Base-by-base conservation (phyloP, 352 stramenopile species). In the Phytophthora ohioensis region DNA sequence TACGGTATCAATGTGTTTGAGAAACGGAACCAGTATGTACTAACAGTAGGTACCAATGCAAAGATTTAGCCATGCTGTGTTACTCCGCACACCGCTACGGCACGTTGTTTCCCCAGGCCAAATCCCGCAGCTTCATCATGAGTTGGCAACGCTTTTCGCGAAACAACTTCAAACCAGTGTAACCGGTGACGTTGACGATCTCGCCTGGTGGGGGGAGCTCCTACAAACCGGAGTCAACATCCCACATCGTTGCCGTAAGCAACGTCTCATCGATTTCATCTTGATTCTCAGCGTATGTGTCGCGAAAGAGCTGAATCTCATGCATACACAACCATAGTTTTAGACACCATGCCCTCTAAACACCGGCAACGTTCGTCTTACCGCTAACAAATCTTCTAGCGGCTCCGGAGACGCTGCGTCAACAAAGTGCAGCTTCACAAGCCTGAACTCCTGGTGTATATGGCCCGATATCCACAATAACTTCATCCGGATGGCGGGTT, bases 211-310 rank as follows among this genome's bases (percentile, higher is more conserved):
- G n/a, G n/a, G n/a, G n/a, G 5, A 8, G 39, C 13, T 45, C 39
- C 8, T 45, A 0, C 13, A 11, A 45, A 11, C 13, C 39, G 13
- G 46, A 15, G 5, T 12, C 46, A 36, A 13, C 10, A 52, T 52
- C 46, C 46, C 46, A 52, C 46, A 52, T 10, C n/a, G 46, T 52
- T 52, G 46, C 46, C 5, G 46, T 52, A 2, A 52, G 21, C 5
- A 52, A 5, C n/a, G 12, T 13, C 17, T n/a, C 4, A n/a, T 36
- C 46, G 30, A 52, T 52, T 15, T 10, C 17, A 52, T 52, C 46
- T 11, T 21, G 46, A 15, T 52, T 52, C 4, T 5, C 3, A 6
- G 34, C 17, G 46, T 52, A 52, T 10, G n/a, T 52, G 21, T 38
- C 46, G 5, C 46, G 6, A 52, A 52, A 52, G 21, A 52, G 5